Conservation (phyloP, 805 yeast species). For the Scheffersomyces stipitis region DNA sequence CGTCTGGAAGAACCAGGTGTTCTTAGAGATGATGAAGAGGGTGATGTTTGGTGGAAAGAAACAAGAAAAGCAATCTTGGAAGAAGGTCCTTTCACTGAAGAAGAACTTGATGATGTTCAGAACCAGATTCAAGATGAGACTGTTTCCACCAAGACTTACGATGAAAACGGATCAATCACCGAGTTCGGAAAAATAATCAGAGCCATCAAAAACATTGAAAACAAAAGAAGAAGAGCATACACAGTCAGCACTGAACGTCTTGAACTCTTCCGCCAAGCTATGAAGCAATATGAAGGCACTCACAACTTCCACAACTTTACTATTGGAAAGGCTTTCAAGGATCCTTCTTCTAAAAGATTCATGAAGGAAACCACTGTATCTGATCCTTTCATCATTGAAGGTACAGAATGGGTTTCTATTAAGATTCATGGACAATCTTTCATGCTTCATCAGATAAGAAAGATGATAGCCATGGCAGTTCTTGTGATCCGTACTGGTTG, state of each 20-base stretch:
- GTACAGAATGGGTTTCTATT: slow-evolving; percentile 94
- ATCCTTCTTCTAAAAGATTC: slow-evolving; percentile 79
- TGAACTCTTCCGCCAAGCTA: slow-evolving; percentile 60
- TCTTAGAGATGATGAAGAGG: slow-evolving; percentile 64
- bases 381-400: slow-evolving; percentile 88
- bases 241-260: slow-evolving; percentile 66
- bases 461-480: slow-evolving; percentile 95
- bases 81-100: slow-evolving; percentile 33
- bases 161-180: slow-evolving; percentile 34
- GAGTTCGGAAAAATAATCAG: slow-evolving; percentile 44
- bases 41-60: slow-evolving; percentile 72
- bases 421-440: slow-evolving; percentile 98
- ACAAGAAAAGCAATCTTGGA: slow-evolving; percentile 34
- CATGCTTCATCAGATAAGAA: slow-evolving; percentile 97
- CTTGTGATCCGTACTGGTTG: slow-evolving; percentile 83
- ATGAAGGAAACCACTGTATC: slow-evolving; percentile 79
- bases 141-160: slow-evolving; percentile 25
- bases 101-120: slow-evolving; percentile 20
- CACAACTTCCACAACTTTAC: slow-evolving; percentile 93
- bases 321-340: slow-evolving; percentile 75
- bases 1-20: slow-evolving; percentile 56
- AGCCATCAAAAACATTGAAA: slow-evolving; percentile 62
- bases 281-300: slow-evolving; percentile 76
- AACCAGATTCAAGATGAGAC: slow-evolving; percentile 8
- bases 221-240: slow-evolving; percentile 63